These are phyloP conservation scores for Bonnemaisonia californica DNA, from an alignment of 31 red algal genomes.

Conservation along the genomic window DNA sequence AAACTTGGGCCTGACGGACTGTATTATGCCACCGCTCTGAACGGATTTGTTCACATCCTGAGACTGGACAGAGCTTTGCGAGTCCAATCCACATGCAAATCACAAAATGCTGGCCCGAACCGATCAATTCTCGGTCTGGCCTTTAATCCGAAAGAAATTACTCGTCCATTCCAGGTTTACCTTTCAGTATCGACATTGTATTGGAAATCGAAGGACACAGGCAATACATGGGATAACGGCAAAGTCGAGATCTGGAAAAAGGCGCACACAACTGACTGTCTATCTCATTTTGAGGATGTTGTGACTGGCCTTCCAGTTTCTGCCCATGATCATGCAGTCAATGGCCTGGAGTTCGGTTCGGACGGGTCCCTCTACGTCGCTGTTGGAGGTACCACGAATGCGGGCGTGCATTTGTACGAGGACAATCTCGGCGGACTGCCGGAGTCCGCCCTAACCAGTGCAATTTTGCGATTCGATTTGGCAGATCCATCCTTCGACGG, in stretches of 20 bases:
- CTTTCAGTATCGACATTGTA: slow-evolving; percentile 52
- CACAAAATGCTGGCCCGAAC: slow-evolving; percentile 29
- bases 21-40: slow-evolving; percentile 50
- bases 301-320: slow-evolving; percentile 62
- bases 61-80: slow-evolving; percentile 31
- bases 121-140: slow-evolving; percentile 55
- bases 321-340: slow-evolving; percentile 57
- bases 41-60: slow-evolving; percentile 50
- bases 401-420: slow-evolving; percentile 35
- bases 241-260: slow-evolving; percentile 50
- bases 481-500: slow-evolving; percentile 42
- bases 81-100: slow-evolving; percentile 42
- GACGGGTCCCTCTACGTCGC: slow-evolving; percentile 39
- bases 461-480: slow-evolving; percentile 42
- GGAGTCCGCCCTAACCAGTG: slow-evolving; percentile 56
- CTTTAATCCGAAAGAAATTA: slow-evolving; percentile 45
- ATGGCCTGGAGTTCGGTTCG: slow-evolving; percentile 33
- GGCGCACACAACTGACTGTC: neutral
- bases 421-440: slow-evolving; percentile 38
- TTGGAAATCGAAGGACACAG: slow-evolving; percentile 32
- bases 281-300: slow-evolving; percentile 34
- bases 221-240: slow-evolving; percentile 55
- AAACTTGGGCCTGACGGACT: slow-evolving; percentile 50
- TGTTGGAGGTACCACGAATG: slow-evolving; percentile 55
- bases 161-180: slow-evolving; percentile 22